Percentiles rank a stretch among this genome's conserved stretches.
These are phyloP conservation scores for Akebia trifoliata DNA, from an alignment of 164 flowering plant genomes.

Conservation along the genomic window DNA sequence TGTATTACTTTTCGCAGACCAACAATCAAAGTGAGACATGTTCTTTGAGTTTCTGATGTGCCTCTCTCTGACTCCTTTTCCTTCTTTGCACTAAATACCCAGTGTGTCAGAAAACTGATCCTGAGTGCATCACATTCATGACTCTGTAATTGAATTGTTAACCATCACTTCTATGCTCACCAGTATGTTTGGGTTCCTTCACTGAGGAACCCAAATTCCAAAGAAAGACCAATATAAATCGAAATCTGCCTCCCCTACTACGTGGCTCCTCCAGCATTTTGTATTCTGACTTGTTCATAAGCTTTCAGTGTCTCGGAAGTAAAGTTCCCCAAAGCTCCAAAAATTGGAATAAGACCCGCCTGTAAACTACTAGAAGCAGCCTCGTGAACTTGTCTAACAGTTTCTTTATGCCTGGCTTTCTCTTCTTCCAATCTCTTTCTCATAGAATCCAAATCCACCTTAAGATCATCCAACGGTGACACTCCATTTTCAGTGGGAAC, in stretches of 20 bases:
- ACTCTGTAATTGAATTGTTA: no score
- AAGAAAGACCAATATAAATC: not conserved
- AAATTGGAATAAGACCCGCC: slow-evolving; percentile 74
- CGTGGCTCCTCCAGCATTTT: slow-evolving; percentile 17
- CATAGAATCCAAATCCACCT: slow-evolving; percentile 72
- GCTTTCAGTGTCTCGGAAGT: slow-evolving; percentile 59
- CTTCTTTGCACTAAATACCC: no score
- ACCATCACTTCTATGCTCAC: not conserved
- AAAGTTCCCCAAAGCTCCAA: slow-evolving; percentile 70
- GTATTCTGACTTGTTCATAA: slow-evolving; percentile 64
- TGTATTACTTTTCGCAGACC: not conserved
- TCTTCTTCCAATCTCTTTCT: slow-evolving; percentile 66
- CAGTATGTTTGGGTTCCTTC: slow-evolving; percentile 9
- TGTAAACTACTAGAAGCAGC: slow-evolving; percentile 74
- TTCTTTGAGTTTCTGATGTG: not conserved
- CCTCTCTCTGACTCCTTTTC: no score
- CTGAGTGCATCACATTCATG: no score
- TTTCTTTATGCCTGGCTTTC: slow-evolving; percentile 62
- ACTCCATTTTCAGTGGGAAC: slow-evolving; percentile 53
- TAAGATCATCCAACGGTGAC: slow-evolving; percentile 58
- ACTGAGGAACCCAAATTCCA: not conserved
- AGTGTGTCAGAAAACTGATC: no score
- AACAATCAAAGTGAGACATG: not conserved
- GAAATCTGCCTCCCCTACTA: slow-evolving; percentile 8
- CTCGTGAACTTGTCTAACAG: slow-evolving; percentile 57